Evolutionary conservation across 495 filamentous ascomycete genomes (phyloP).

Genomic region (Tetracladium setigerum): DNA sequence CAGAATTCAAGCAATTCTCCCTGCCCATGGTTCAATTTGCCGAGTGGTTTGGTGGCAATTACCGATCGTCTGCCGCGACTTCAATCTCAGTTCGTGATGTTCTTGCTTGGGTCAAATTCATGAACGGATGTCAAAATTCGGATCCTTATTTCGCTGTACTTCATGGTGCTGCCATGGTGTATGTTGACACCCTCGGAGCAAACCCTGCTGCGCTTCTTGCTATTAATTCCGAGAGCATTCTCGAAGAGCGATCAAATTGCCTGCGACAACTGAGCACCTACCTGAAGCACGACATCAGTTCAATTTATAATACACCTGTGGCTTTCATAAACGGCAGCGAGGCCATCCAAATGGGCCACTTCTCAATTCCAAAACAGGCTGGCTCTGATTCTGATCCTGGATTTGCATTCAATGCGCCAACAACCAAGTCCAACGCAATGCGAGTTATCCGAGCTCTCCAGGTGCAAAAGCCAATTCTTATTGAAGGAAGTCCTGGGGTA

Average conservation of each 20-base stretch:
- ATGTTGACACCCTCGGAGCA: conserved; percentile 88
- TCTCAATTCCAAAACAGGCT: conserved; percentile 49
- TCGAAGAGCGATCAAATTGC: conserved; percentile 58
- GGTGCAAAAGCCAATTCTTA: conserved; percentile 78
- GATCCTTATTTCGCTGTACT: conserved; percentile 54
- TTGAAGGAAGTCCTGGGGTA: conserved; percentile 95
- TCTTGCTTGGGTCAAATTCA: conserved; percentile 87
- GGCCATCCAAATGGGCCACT: conserved; percentile 60
- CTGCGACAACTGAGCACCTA: conserved; percentile 63
- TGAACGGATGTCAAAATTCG: conserved; percentile 53
- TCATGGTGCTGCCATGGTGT: conserved; percentile 92
- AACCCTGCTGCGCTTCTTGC: conserved; percentile 83
- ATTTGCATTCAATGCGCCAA: conserved; percentile 80
- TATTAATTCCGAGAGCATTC: conserved; percentile 49
- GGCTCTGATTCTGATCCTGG: conserved; percentile 43
- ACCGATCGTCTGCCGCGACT: conserved; percentile 60
- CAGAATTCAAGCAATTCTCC: conserved; percentile 40
- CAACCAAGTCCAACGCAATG: conserved; percentile 83
- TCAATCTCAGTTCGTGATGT: conserved; percentile 86
- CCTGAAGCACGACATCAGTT: conserved; percentile 50
- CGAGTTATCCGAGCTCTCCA: conserved; percentile 86
- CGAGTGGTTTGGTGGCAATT: conserved; percentile 80
- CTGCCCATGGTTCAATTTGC: conserved; percentile 74
- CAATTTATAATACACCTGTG: conserved; percentile 45
- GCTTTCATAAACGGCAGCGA: conserved; percentile 24